A percentile compares a stretch with the other conserved stretches of the same genome.
Evolutionary conservation across 495 filamentous ascomycete species (phyloP).

Genomic region (Glarea lozoyensis): DNA sequence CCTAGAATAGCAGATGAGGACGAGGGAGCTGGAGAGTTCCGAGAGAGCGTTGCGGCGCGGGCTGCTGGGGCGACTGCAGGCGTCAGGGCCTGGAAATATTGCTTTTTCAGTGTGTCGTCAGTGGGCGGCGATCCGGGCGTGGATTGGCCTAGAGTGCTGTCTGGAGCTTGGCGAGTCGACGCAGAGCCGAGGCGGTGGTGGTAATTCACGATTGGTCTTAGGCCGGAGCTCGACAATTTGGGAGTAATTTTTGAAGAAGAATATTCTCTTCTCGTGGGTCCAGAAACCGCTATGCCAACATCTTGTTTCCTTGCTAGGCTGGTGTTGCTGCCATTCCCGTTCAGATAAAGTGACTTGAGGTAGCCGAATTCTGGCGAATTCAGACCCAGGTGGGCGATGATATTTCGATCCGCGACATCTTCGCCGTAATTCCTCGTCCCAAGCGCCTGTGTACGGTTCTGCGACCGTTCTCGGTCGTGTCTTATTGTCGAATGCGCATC

Average conservation of each 20-base stretch:
- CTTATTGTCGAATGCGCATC: slow-evolving; percentile 42
- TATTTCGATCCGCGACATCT: slow-evolving; percentile 47
- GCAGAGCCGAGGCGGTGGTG: no score
- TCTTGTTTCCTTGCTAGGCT: background rate
- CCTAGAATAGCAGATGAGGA: background rate
- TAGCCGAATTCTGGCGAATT: slow-evolving; percentile 17
- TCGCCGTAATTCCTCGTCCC: slow-evolving; percentile 42
- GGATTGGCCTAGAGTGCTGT: no score
- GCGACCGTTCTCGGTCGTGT: slow-evolving; percentile 22
- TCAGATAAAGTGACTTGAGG: slow-evolving; percentile 11
- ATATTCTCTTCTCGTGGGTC: background rate
- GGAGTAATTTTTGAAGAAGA: no score
- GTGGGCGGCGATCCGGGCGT: background rate
- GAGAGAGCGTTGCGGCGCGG: background rate
- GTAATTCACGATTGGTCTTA: no score
- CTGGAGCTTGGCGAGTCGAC: no score
- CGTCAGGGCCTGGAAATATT: background rate
- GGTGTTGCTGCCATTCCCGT: background rate
- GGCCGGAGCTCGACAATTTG: no score
- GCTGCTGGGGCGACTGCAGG: background rate
- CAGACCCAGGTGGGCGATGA: slow-evolving; percentile 17
- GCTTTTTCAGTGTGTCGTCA: background rate
- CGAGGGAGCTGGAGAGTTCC: background rate
- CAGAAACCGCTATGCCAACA: background rate
- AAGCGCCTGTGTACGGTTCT: slow-evolving; percentile 30